Evolutionary conservation across 129 eudicot genomes (phyloP).

Genomic region (Cynara cardunculus): DNA sequence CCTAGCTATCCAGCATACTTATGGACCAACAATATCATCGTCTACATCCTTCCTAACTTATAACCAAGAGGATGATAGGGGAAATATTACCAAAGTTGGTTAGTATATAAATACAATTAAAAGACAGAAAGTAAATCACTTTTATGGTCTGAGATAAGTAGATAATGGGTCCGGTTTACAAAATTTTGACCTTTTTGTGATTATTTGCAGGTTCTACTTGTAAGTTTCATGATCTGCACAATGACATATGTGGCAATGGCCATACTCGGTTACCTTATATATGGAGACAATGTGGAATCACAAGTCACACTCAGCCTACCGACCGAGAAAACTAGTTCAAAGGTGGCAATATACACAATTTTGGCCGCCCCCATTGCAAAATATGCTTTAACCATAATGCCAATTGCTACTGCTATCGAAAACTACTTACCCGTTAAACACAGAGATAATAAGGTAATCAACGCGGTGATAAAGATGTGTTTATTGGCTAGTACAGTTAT

Average conservation of each 20-base stretch:
- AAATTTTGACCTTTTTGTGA: background rate
- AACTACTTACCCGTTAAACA: conserved; percentile 9
- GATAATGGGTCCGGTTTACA: background rate
- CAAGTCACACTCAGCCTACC: conserved; percentile 36
- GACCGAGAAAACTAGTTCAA: conserved; percentile 22
- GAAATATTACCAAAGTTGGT: too few species aligned
- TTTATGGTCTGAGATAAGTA: background rate
- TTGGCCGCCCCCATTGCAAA: conserved; percentile 27
- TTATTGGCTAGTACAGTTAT: conserved; percentile 18
- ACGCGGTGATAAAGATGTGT: conserved; percentile 9
- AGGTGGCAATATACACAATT: conserved; percentile 27
- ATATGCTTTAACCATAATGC: conserved; percentile 32
- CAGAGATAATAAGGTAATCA: conserved; percentile 1
- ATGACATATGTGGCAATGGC: conserved; percentile 25
- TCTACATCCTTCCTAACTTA: too few species aligned
- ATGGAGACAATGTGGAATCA: conserved; percentile 26
- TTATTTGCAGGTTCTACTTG: conserved; percentile 23
- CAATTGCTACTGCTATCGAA: conserved; percentile 19
- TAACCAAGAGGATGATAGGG: too few species aligned
- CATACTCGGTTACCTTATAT: conserved; percentile 30
- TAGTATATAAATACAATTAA: background rate
- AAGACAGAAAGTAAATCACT: background rate
- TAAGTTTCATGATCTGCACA: conserved; percentile 16
- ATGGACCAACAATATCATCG: too few species aligned
- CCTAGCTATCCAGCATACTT: too few species aligned